Evolutionary conservation across 495 filamentous ascomycete genomes (phyloP), one percentile per base, ranked within the genome.

Genomic region (Lindgomyces ingoldianus): DNA sequence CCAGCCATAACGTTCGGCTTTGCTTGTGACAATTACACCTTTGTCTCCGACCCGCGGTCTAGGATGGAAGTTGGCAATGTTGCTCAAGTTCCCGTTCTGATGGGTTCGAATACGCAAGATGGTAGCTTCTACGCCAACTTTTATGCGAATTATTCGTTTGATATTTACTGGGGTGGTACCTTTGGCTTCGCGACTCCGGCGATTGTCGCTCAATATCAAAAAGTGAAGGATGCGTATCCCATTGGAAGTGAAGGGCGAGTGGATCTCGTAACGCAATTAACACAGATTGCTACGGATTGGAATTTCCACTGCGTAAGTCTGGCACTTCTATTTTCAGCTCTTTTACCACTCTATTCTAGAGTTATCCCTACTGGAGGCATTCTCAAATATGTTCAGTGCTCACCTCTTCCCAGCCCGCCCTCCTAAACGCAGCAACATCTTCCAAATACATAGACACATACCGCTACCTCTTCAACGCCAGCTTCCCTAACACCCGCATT

Each of bases 1-100:
- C 12, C 29, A 2, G 27, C 25, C 39, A 49, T 74, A 6, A 24
- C 3, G 21, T 73, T 71, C 60, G 49, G 47, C 18, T 51, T 63
- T 1, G 53, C 44, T n/a, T 57, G 64, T 50, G 74, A 76, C 58
- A 70, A 72, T 30, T 48, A 69, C 24, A 76, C 73, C 18, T 41
- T 66, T 21, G 56, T 71, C 44, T 26, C 50, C 16, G 48, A 74
- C 50, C 67, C 64, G 11, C 55, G 62, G 1, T 27, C 42, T 16
- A 63, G 59, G 0, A 27, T 60, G 14, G 41, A 60, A n/a, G 47
- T 36, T 0, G 67, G 68, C 10, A 60, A 69, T 30, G 61, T 72
- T 29, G 72, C 72, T 0, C 22, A 58, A 18, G 60, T 72, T 10
- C 74, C 74, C 1, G 62, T 72, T 4, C 44, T 76, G 24, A 39